Evolutionary conservation across 768 basidiomycete species (phyloP), one percentile per base, ranked within the genome.

Genomic region (Cystoderma amianthinum): DNA sequence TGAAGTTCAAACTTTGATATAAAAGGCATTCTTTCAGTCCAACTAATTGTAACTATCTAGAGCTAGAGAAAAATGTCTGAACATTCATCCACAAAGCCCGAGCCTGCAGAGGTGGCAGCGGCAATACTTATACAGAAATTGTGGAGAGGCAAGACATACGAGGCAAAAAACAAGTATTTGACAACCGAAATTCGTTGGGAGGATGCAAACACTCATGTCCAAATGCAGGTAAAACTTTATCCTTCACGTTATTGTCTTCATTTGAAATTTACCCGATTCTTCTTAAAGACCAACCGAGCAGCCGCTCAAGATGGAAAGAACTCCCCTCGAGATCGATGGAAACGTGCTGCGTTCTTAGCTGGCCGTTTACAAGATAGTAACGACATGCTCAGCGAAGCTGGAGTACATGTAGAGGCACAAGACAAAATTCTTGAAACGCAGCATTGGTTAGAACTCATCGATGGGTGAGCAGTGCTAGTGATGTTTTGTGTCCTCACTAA

Each of bases 371-470:
- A 63, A 36, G 76, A 76, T 44, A 65, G 63, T 4, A 64, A 76
- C 46, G 47, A 51, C 2, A 58, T 70, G 52, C 52, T 72, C 11
- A 50, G 53, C 5, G n/a, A n/a, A n/a, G n/a, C n/a, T n/a, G 45
- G 48, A 18, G 35, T 11, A 10, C 52, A 59, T 2, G 54, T 60
- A 6, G 60, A 60, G 11, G 67, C 58, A 3, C 61, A 61, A 13
- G 53, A 62, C 28, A 79, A 78, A 50, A 59, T 62, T 10, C 61
- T 82, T 9, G 77, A 80, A 54, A 72, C 70, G 1, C 78, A 80
- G 48, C 78, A 80, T 51, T 80, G 76, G 75, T 57, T 80, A n/a
- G 78, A 80, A 50, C 61, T 80, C 20, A 67, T 80, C 21, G 79
- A 80, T 49, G 67, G 64, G 76, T 76, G 37, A 39, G 68, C 57